Evolutionary conservation across 257 asterid genomes (phyloP).

Genomic region (Solanum acaule): DNA sequence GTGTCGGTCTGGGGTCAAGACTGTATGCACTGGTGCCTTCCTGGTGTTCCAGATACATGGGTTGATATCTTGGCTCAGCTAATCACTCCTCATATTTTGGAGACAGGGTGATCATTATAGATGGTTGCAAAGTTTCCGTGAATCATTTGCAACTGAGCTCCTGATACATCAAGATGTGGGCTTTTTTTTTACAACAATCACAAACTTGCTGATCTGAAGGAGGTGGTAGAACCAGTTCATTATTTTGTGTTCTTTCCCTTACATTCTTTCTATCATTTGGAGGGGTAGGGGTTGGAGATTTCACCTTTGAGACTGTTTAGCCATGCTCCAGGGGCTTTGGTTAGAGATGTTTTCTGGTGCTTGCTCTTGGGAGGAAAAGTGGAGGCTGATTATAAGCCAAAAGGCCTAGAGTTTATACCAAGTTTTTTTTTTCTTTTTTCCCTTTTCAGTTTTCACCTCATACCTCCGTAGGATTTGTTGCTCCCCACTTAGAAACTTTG

Average conservation of each 20-base stretch:
- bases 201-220: neutral
- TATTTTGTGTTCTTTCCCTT: neutral
- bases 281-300: neutral
- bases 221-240: neutral
- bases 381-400: neutral
- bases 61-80: constrained; percentile 72
- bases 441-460: neutral
- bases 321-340: neutral
- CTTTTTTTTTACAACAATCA: neutral
- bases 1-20: constrained; percentile 94
- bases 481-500: neutral
- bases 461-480: neutral
- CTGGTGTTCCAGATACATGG: constrained; percentile 97
- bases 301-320: neutral
- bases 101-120: constrained; percentile 8
- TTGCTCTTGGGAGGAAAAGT: neutral
- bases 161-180: neutral
- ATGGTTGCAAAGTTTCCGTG: neutral
- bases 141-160: neutral
- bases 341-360: neutral
- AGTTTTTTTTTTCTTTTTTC: neutral
- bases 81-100: constrained; percentile 33
- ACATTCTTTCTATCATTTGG: neutral
- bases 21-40: constrained; percentile 99
- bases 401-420: neutral